Percentiles rank a stretch among this genome's conserved stretches.
phyloP scores from a whole-genome alignment of 192 early-diverging fungal species.

The Mortierella antarctica region DNA sequence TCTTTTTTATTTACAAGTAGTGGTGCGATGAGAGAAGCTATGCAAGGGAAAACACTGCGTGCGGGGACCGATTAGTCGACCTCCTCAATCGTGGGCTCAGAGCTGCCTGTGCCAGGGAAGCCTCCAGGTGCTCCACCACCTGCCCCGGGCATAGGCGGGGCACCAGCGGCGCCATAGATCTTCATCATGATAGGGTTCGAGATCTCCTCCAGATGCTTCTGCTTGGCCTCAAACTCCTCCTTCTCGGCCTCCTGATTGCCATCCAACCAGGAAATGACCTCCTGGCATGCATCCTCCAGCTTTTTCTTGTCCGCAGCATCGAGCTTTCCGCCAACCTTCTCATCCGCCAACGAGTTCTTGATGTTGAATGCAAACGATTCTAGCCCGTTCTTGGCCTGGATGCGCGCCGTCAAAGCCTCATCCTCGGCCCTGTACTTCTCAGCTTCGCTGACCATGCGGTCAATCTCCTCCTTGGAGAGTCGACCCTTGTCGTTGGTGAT shows the following conservation, averaged over 20 bases:
- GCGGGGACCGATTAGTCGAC: slow-evolving; percentile 65
- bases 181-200: slow-evolving; percentile 98
- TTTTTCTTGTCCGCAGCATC: slow-evolving; percentile 86
- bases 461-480: slow-evolving; percentile 96
- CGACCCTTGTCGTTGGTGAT: slow-evolving; percentile 98
- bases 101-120: slow-evolving; percentile 59
- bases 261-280: slow-evolving; percentile 94
- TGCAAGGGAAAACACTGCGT: no score
- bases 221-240: slow-evolving; percentile 93
- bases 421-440: slow-evolving; percentile 97
- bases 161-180: slow-evolving; percentile 85
- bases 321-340: slow-evolving; percentile 86
- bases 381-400: slow-evolving; percentile 87
- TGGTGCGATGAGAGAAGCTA: no score
- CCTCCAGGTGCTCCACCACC: slow-evolving; percentile 79
- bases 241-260: slow-evolving; percentile 90
- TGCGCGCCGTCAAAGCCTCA: slow-evolving; percentile 86
- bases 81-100: slow-evolving; percentile 78
- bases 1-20: no score
- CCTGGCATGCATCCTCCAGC: slow-evolving; percentile 83
- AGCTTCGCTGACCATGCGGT: slow-evolving; percentile 92
- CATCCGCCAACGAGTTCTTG: slow-evolving; percentile 73
- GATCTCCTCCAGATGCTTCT: slow-evolving; percentile 92
- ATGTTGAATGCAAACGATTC: slow-evolving; percentile 93
- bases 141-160: slow-evolving; percentile 68